Conservation (phyloP, 441 rosid genomes). For the Adansonia madagascariensis region DNA sequence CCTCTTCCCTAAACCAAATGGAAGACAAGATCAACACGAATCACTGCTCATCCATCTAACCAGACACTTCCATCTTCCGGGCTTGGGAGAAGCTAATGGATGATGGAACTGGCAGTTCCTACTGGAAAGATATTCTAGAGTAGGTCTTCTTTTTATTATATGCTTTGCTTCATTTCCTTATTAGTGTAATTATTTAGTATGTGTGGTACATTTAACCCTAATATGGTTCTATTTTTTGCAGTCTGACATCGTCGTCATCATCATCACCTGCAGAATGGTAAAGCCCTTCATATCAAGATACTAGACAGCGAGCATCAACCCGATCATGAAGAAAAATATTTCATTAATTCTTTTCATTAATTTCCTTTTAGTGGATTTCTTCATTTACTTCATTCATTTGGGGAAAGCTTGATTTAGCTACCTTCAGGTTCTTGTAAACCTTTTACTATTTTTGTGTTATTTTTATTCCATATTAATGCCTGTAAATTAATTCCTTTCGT, state of each 20-base stretch:
- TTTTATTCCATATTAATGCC: not conserved
- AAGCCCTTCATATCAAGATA: not conserved
- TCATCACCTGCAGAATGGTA: conserved; percentile 24
- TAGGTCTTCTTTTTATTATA: conserved; percentile 27
- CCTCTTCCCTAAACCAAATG: conserved; percentile 29
- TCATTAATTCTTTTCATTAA: not conserved
- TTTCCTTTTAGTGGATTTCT: not conserved
- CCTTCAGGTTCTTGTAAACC: not conserved
- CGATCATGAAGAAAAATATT: not conserved
- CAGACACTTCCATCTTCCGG: conserved; percentile 38
- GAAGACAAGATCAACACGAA: conserved; percentile 35
- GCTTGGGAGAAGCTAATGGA: conserved; percentile 49
- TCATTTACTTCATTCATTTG: conserved; percentile 25
- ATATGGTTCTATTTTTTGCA: conserved; percentile 4
- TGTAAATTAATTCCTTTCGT: not conserved
- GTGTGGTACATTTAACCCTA: not conserved
- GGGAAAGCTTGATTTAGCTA: conserved; percentile 22
- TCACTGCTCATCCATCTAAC: conserved; percentile 9
- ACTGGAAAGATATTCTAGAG: conserved; percentile 65
- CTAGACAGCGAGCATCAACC: not conserved
- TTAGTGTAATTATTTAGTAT: not conserved
- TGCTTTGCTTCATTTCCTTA: not conserved
- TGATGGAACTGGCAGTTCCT: conserved; percentile 50
- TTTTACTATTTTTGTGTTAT: not conserved
- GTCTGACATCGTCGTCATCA: conserved; percentile 23